A percentile compares a stretch with the other conserved stretches of the same genome.
Evolutionary conservation across 2,329 filamentous ascomycete species (phyloP).

Genomic region (Fusarium lateritium): DNA sequence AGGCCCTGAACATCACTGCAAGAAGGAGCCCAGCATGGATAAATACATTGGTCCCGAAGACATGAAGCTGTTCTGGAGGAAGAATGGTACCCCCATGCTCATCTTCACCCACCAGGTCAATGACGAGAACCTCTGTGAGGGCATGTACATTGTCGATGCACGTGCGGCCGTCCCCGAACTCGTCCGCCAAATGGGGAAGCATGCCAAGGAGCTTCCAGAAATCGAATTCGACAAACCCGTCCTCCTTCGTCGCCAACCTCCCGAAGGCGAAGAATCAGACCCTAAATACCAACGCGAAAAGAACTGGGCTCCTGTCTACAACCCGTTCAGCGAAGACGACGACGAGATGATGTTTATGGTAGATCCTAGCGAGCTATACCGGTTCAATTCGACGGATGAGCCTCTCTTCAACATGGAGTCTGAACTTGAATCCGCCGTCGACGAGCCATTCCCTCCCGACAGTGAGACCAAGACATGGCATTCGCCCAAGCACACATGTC

Average conservation of each 20-base stretch:
- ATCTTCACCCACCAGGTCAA: constrained; percentile 45
- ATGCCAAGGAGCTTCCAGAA: constrained; percentile 33
- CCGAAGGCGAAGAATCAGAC: constrained; percentile 29
- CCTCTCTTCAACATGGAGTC: constrained; percentile 33
- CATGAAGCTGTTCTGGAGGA: constrained; percentile 47
- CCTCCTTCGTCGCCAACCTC: constrained; percentile 37
- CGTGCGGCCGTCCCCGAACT: constrained; percentile 43
- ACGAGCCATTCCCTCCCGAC: constrained; percentile 41
- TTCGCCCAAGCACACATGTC: constrained; percentile 33
- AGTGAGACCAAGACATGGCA: constrained; percentile 40
- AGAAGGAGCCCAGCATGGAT: constrained; percentile 41
- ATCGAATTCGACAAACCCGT: constrained; percentile 39
- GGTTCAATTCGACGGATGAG: constrained; percentile 25
- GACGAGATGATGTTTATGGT: constrained; percentile 47
- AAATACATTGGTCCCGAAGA: constrained; percentile 46
- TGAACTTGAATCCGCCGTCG: constrained; percentile 35
- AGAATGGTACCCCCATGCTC: constrained; percentile 42
- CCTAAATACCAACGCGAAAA: constrained; percentile 44
- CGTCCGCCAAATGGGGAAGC: constrained; percentile 31
- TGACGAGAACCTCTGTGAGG: constrained; percentile 43
- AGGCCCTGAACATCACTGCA: constrained; percentile 45
- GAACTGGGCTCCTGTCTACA: constrained; percentile 43
- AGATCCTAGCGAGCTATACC: constrained; percentile 39
- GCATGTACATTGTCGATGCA: constrained; percentile 43
- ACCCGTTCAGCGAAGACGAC: constrained; percentile 34